phyloP scores from a whole-genome alignment of 768 basidiomycete species.

The Dioszegia aurantiaca region DNA sequence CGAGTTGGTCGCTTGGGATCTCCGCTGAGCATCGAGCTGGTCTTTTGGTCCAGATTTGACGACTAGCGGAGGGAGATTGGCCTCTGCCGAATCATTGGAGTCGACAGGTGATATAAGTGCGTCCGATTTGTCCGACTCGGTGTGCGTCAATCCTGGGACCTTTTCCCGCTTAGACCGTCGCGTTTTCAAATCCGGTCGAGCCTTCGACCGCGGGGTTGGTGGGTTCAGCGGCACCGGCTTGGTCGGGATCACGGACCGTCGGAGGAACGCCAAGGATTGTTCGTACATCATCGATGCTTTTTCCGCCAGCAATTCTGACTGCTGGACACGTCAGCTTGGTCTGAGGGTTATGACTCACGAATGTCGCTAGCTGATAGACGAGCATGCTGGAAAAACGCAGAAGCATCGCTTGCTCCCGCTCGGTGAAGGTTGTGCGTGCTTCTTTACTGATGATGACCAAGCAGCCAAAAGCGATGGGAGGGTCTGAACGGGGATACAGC shows the following conservation, averaged over 20 bases:
- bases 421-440: constrained; percentile 28
- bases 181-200: background rate
- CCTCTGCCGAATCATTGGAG: background rate
- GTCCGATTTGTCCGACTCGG: background rate
- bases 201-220: background rate
- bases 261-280: constrained; percentile 34
- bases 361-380: constrained; percentile 44
- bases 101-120: background rate
- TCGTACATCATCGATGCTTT: constrained; percentile 32
- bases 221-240: background rate
- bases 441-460: constrained; percentile 31
- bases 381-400: constrained; percentile 44
- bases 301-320: constrained; percentile 41
- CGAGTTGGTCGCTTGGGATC: constrained; percentile 19
- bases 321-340: constrained; percentile 17
- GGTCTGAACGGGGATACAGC: constrained; percentile 22
- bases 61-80: background rate
- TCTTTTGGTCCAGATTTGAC: constrained; percentile 36
- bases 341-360: constrained; percentile 21
- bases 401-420: constrained; percentile 30
- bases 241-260: constrained; percentile 28
- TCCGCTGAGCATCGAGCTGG: constrained; percentile 24
- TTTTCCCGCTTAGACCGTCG: background rate
- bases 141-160: background rate
- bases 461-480: constrained; percentile 35